Conservation (phyloP, 2,329 filamentous ascomycete species). For the Acephala macrosclerotiorum region DNA sequence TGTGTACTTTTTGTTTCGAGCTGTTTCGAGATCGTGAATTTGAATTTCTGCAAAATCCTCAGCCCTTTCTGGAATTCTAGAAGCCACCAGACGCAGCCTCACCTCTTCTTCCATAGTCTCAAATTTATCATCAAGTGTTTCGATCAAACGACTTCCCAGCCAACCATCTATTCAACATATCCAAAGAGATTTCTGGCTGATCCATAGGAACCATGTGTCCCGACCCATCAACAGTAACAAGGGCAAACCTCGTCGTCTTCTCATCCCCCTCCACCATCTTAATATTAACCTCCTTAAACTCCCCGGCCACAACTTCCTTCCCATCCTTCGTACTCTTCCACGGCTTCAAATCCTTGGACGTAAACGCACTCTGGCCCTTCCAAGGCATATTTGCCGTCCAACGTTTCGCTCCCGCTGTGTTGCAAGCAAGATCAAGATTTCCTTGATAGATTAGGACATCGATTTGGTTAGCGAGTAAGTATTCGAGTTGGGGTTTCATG, state of each 20-base stretch:
- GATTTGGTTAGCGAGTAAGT: constrained; percentile 66
- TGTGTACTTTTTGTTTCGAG: no score
- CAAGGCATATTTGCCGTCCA: constrained; percentile 51
- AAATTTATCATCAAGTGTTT: not conserved
- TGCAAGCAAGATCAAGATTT: constrained; percentile 67
- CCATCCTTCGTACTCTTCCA: constrained; percentile 32
- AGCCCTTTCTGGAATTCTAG: no score
- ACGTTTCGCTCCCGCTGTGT: constrained; percentile 45
- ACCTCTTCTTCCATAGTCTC: no score
- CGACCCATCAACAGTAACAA: constrained; percentile 46
- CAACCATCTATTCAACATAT: constrained; percentile 36
- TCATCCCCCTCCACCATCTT: constrained; percentile 33
- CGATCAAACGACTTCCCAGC: constrained; percentile 30
- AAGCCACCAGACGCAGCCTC: no score
- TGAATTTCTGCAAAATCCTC: no score
- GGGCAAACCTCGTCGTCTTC: constrained; percentile 36
- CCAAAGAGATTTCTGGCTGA: constrained; percentile 35
- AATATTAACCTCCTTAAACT: constrained; percentile 33
- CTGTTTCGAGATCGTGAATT: no score
- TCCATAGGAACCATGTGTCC: constrained; percentile 49
- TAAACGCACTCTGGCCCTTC: constrained; percentile 53
- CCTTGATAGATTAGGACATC: constrained; percentile 75
- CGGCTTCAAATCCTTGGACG: constrained; percentile 40
- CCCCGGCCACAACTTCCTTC: constrained; percentile 25
- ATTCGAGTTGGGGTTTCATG: constrained; percentile 63